A percentile compares a stretch with the other conserved stretches of the same genome.
Conservation (phyloP, 352 stramenopile species). For the Phytopythium vexans region DNA sequence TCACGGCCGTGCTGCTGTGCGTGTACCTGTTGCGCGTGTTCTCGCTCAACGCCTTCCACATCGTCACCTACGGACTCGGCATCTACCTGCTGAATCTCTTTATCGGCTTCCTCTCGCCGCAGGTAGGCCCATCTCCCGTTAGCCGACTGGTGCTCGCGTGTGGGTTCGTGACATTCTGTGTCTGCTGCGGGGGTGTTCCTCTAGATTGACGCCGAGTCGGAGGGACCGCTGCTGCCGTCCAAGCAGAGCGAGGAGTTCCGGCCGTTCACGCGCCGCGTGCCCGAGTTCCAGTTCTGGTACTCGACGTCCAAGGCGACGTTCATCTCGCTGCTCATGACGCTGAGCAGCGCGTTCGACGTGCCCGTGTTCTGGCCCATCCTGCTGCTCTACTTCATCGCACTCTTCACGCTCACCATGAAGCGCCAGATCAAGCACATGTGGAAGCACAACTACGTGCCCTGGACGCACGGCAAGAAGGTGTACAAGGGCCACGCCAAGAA, state of each 20-base stretch:
- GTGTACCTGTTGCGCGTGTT: constrained; percentile 95
- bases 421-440: constrained; percentile 99
- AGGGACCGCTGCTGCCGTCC: constrained; percentile 89
- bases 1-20: constrained; percentile 79
- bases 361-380: constrained; percentile 99
- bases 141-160: neutral
- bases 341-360: constrained; percentile 98
- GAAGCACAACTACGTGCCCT: constrained; percentile 99
- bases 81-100: constrained; percentile 99
- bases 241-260: constrained; percentile 90
- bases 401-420: constrained; percentile 99
- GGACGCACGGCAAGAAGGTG: constrained; percentile 94
- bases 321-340: constrained; percentile 96
- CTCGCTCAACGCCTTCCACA: constrained; percentile 95
- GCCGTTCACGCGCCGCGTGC: constrained; percentile 91
- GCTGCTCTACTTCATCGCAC: constrained; percentile 98
- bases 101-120: constrained; percentile 98
- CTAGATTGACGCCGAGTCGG: constrained; percentile 82
- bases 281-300: constrained; percentile 99
- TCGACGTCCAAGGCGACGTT: constrained; percentile 86
- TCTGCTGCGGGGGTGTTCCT: neutral
- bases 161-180: neutral
- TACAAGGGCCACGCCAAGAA: constrained; percentile 90
- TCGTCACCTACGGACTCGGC: constrained; percentile 98
- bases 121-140: constrained; percentile 52